Base-by-base conservation (phyloP, 2,329 filamentous ascomycete species). In the Epichloe sp. region DNA sequence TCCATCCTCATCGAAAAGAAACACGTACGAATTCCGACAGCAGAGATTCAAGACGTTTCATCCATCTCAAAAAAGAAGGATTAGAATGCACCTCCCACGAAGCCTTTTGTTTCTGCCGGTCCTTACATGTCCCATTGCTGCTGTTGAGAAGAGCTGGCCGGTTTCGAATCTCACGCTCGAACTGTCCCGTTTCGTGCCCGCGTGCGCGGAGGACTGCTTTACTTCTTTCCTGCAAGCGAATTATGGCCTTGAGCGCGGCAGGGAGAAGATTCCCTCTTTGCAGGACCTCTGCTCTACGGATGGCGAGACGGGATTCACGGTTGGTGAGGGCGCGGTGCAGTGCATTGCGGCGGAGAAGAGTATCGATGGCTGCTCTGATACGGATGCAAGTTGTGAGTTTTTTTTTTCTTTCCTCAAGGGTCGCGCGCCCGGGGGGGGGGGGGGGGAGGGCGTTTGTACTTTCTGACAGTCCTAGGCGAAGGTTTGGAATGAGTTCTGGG, bases 241-340 rank as follows among this genome's bases (percentile, higher is more conserved):
- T 62, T 86, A 79, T 60, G 71, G 72, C 37, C 59, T 63, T 19
- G 65, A 63, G 47, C 61, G 63, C 46, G 85, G 82, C 59, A 70
- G 71, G 34, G 60, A 65, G 36, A 66, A 65, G 36, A 66, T 67
- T 14, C 71, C 75, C 11, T 72, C 81, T 26, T 63, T 87, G 57
- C 67, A 73, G 59, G 87, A 82, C 57, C 71, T 88, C 6, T 89
- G 85, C 63, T 73, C 74, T 38, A 71, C 73, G 52, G 70, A 71
- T 36, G 82, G 82, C 8, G 66, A 64, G 12, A 76, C 76, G 34
- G 82, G 80, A 10, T 83, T 81, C 58, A 88, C 85, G 1, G 60
- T 88, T 46, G 84, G 83, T n/a, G 85, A 88, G 66, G 84, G 76
- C 11, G 82, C 80, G 4, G 66, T 87, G 55, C 77, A 83, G 60